phyloP scores from a whole-genome alignment of 805 yeast genomes.

The Hermanozyma aechmeae region DNA sequence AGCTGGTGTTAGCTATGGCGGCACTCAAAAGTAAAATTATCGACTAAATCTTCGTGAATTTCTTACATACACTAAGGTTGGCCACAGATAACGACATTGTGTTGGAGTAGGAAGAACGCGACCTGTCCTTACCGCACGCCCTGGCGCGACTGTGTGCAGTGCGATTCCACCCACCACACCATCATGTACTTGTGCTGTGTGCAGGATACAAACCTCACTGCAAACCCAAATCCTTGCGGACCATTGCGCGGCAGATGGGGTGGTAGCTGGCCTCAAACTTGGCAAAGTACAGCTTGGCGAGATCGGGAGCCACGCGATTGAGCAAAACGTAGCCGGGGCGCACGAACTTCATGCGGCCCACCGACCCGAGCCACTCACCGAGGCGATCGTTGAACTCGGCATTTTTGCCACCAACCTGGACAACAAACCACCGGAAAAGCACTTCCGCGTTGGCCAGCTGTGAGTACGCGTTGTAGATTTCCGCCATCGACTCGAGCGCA shows the following conservation, averaged over 20 bases:
- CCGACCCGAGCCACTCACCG: slow-evolving; percentile 82
- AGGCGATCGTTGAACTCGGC: slow-evolving; percentile 38
- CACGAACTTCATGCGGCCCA: slow-evolving; percentile 91
- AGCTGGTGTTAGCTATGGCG: slow-evolving; percentile 4
- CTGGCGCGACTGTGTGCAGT: too few relatives aligned
- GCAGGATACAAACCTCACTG: too few relatives aligned
- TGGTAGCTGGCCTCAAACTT: slow-evolving; percentile 57
- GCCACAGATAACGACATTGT: slow-evolving; percentile 28
- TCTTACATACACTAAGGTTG: slow-evolving; percentile 28
- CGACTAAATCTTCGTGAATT: neutral
- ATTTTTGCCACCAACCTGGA: slow-evolving; percentile 50
- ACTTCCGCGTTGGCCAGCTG: slow-evolving; percentile 71
- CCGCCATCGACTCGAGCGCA: slow-evolving; percentile 22
- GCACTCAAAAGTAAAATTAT: slow-evolving; percentile 21
- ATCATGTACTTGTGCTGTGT: too few relatives aligned
- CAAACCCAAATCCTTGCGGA: slow-evolving; percentile 68
- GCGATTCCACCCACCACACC: too few relatives aligned
- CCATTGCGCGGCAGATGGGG: slow-evolving; percentile 76
- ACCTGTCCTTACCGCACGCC: too few relatives aligned
- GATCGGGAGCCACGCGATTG: slow-evolving; percentile 50
- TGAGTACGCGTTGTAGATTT: slow-evolving; percentile 31
- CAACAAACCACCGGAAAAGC: slow-evolving; percentile 64
- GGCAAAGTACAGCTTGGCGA: slow-evolving; percentile 60
- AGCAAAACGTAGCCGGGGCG: slow-evolving; percentile 75
- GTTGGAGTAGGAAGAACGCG: too few relatives aligned